Conservation (phyloP, 1,284 basidiomycete species). For the Singerocomus inundabilis region DNA sequence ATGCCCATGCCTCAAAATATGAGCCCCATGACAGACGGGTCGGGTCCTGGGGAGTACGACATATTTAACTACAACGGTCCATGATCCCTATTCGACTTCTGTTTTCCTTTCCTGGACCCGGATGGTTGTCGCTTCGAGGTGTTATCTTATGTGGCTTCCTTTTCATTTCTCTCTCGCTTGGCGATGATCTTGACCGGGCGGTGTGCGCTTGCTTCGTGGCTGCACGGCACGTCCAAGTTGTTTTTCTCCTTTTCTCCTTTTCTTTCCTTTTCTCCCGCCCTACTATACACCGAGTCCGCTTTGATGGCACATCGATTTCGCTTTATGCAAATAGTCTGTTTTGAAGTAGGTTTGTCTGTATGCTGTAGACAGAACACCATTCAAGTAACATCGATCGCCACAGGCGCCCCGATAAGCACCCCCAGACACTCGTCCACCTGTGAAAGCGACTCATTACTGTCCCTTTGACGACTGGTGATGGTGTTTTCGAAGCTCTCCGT, state of each 20-base stretch:
- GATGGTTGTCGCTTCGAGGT: slow-evolving; percentile 22
- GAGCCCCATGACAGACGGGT: slow-evolving; percentile 33
- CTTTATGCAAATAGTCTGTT: slow-evolving; percentile 26
- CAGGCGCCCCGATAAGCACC: not conserved
- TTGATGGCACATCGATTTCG: slow-evolving; percentile 14
- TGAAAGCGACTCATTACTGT: not conserved
- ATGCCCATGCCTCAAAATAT: slow-evolving; percentile 41
- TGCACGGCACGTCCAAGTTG: slow-evolving; percentile 1
- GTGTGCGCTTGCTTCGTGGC: not conserved
- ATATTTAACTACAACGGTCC: slow-evolving; percentile 48
- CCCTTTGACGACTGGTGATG: slow-evolving; percentile 39
- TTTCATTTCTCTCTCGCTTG: slow-evolving; percentile 2
- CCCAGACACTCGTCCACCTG: not conserved
- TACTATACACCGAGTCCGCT: slow-evolving; percentile 23
- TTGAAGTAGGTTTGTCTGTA: slow-evolving; percentile 30
- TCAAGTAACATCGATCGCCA: slow-evolving; percentile 2
- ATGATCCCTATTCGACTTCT: slow-evolving; percentile 25
- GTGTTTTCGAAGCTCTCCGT: slow-evolving; percentile 64
- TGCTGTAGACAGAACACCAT: slow-evolving; percentile 24
- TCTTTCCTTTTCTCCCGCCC: slow-evolving; percentile 1
- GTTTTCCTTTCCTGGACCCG: slow-evolving; percentile 13
- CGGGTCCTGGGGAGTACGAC: slow-evolving; percentile 42
- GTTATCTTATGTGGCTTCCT: slow-evolving; percentile 19
- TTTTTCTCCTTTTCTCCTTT: not conserved
- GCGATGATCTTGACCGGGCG: slow-evolving; percentile 6